Evolutionary conservation across 495 filamentous ascomycete species (phyloP).

Genomic region (Xylaria curta): DNA sequence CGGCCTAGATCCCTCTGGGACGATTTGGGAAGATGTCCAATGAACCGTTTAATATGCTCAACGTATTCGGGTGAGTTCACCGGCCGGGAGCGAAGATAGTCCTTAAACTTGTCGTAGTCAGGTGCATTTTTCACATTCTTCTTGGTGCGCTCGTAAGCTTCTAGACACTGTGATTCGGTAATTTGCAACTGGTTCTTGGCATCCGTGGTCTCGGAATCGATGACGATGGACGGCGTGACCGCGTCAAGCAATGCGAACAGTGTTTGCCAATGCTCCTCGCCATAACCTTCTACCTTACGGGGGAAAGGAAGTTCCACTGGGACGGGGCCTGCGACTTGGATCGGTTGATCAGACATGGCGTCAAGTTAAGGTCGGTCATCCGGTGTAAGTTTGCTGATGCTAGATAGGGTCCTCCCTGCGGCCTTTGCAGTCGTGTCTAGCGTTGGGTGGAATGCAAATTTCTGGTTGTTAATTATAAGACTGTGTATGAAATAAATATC

Average conservation of each 20-base stretch:
- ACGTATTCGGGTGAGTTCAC: constrained; percentile 38
- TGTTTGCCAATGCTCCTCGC: constrained; percentile 45
- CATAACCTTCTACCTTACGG: constrained; percentile 39
- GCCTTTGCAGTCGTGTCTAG: neutral
- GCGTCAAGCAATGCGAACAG: constrained; percentile 46
- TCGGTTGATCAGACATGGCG: constrained; percentile 28
- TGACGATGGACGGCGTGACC: constrained; percentile 42
- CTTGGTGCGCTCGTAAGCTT: constrained; percentile 32
- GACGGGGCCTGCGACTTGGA: constrained; percentile 35
- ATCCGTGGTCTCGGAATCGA: constrained; percentile 35
- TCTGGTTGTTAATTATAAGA: neutral
- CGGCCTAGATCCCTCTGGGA: constrained; percentile 37
- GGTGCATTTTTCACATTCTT: constrained; percentile 36
- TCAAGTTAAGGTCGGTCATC: neutral
- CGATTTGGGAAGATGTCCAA: constrained; percentile 36
- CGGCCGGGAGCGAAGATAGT: constrained; percentile 45
- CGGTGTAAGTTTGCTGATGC: neutral
- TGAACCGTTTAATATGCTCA: constrained; percentile 31
- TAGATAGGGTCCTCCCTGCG: neutral
- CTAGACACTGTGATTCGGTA: constrained; percentile 33
- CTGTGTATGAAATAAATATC: neutral
- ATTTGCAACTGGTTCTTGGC: constrained; percentile 36
- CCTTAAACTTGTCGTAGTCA: constrained; percentile 39
- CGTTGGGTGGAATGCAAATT: neutral
- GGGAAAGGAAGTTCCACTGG: constrained; percentile 38